Conservation (phyloP, 1,284 basidiomycete species). For the Sporisorium exsertum region DNA sequence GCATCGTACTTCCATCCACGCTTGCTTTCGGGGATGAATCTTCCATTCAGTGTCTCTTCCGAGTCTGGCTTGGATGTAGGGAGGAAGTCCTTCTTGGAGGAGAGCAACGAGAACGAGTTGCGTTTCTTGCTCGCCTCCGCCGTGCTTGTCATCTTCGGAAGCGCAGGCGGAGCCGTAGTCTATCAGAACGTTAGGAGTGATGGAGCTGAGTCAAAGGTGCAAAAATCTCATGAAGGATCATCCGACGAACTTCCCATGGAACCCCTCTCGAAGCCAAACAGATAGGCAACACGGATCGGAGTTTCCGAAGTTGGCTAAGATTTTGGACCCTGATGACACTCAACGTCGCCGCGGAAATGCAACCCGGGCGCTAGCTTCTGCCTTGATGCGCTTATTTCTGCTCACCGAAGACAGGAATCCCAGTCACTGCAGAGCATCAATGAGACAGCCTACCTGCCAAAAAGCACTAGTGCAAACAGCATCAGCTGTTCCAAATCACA, state of each 20-base stretch:
- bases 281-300: background rate
- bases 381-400: too few relatives aligned
- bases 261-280: background rate
- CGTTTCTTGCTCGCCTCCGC: conserved; percentile 35
- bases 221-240: background rate
- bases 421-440: background rate
- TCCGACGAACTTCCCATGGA: background rate
- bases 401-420: too few relatives aligned
- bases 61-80: background rate
- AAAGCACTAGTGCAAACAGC: too few relatives aligned
- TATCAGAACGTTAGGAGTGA: too few relatives aligned
- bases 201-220: background rate
- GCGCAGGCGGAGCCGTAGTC: background rate
- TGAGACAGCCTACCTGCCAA: too few relatives aligned
- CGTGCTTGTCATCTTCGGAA: conserved; percentile 12
- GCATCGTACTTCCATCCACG: conserved; percentile 37
- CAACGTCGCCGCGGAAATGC: background rate
- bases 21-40: conserved; percentile 45
- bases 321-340: conserved; percentile 7
- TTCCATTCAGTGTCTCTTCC: conserved; percentile 16
- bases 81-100: conserved; percentile 10
- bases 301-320: background rate
- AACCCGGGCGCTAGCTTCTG: too few relatives aligned
- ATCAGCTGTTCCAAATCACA: too few relatives aligned
- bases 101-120: conserved; percentile 29